These are phyloP conservation scores for Aureobasidium sp. DNA, from an alignment of 2,329 filamentous ascomycete species.

Conservation along the genomic window DNA sequence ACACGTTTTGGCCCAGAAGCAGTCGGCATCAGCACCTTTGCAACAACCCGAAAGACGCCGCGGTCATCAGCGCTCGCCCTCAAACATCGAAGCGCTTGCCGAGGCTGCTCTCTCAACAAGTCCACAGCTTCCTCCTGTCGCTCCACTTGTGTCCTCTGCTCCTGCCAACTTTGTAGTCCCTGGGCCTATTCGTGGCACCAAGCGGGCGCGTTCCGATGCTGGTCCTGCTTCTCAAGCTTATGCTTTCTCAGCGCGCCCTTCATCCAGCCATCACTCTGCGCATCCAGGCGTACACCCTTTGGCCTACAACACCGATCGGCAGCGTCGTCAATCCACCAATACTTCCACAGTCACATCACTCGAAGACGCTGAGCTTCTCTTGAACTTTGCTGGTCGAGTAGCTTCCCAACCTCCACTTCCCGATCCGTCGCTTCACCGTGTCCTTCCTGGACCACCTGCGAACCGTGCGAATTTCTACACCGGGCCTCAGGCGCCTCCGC, in stretches of 20 bases:
- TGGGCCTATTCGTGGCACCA: slow-evolving; percentile 31
- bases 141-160: slow-evolving; percentile 18
- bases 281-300: slow-evolving; percentile 20
- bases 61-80: slow-evolving; percentile 27
- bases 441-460: slow-evolving; percentile 14
- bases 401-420: neutral
- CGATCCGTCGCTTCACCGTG: slow-evolving; percentile 10
- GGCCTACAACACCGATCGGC: slow-evolving; percentile 23
- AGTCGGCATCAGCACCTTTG: neutral
- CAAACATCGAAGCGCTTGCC: slow-evolving; percentile 39
- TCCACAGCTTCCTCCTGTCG: slow-evolving; percentile 20
- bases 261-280: slow-evolving; percentile 40
- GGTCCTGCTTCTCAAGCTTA: slow-evolving; percentile 40
- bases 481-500: neutral
- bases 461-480: neutral
- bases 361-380: slow-evolving; percentile 41
- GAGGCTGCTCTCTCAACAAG: slow-evolving; percentile 37
- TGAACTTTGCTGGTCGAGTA: slow-evolving; percentile 34
- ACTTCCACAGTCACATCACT: slow-evolving; percentile 27
- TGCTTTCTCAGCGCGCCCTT: slow-evolving; percentile 35
- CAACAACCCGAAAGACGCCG: slow-evolving; percentile 1
- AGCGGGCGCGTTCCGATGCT: slow-evolving; percentile 55
- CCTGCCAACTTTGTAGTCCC: slow-evolving; percentile 19
- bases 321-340: slow-evolving; percentile 17
- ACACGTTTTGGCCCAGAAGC: neutral